These are phyloP conservation scores for Ganoderma lingzhi DNA, from an alignment of 1,284 basidiomycete genomes.

Conservation along the genomic window DNA sequence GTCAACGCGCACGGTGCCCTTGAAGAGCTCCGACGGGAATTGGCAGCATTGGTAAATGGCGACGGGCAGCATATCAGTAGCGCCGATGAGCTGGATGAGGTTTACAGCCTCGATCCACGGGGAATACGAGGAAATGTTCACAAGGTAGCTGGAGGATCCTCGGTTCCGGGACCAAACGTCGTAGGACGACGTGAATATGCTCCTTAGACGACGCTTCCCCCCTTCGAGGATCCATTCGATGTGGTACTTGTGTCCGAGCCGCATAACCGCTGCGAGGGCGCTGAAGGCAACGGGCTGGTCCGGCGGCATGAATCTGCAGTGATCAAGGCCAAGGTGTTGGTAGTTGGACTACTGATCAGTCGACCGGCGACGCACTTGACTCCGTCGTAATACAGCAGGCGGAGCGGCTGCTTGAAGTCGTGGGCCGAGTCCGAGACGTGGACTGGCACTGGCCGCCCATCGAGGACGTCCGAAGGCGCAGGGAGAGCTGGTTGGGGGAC, in stretches of 20 bases:
- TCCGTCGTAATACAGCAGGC: not conserved
- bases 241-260: slow-evolving; percentile 22
- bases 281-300: slow-evolving; percentile 2
- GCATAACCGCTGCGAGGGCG: slow-evolving; percentile 3
- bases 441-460: slow-evolving; percentile 1
- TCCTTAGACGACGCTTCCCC: not conserved
- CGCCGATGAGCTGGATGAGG: slow-evolving; percentile 6
- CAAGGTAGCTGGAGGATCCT: not conserved
- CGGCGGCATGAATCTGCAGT: not conserved
- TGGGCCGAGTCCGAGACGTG: slow-evolving; percentile 9
- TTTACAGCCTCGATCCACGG: slow-evolving; percentile 9
- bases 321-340: no score
- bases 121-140: not conserved
- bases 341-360: not conserved
- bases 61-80: not conserved
- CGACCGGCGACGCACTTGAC: not conserved
- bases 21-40: not conserved
- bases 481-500: not conserved
- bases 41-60: slow-evolving; percentile 7
- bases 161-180: not conserved
- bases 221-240: slow-evolving; percentile 5
- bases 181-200: not conserved
- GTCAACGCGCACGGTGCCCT: not conserved
- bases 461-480: not conserved
- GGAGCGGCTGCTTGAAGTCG: slow-evolving; percentile 2